Evolutionary conservation across 2,329 filamentous ascomycete species (phyloP).

Genomic region (Hypoxylon rubiginosum): DNA sequence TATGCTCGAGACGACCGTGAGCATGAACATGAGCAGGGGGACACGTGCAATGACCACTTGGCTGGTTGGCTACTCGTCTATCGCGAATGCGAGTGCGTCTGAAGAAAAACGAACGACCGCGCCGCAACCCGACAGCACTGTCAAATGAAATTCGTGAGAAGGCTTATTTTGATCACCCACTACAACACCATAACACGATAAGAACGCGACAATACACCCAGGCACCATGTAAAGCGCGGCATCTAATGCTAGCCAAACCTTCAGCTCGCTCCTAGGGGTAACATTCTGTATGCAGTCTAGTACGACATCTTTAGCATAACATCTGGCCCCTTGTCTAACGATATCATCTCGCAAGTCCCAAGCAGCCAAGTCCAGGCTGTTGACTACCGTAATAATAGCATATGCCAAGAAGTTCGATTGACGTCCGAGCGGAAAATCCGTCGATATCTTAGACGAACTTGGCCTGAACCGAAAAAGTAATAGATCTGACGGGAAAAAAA

Average conservation of each 20-base stretch:
- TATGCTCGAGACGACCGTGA: background rate
- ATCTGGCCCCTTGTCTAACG: slow-evolving; percentile 13
- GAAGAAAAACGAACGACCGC: slow-evolving; percentile 19
- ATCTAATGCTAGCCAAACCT: slow-evolving; percentile 14
- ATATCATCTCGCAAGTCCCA: slow-evolving; percentile 8
- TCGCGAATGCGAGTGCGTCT: background rate
- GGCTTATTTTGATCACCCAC: slow-evolving; percentile 16
- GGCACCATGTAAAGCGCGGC: background rate
- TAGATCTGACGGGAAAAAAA: background rate
- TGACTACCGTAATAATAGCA: background rate
- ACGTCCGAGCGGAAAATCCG: background rate
- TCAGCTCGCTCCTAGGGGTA: background rate
- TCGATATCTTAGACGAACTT: slow-evolving; percentile 1
- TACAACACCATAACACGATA: background rate
- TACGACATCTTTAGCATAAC: slow-evolving; percentile 11
- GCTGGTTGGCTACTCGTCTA: slow-evolving; percentile 1
- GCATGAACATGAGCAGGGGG: background rate
- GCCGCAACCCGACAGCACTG: slow-evolving; percentile 28
- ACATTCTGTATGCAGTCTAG: slow-evolving; percentile 11
- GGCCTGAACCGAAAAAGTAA: background rate
- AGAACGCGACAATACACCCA: too few relatives aligned
- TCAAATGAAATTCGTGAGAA: slow-evolving; percentile 2
- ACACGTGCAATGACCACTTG: slow-evolving; percentile 13
- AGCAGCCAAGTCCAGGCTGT: slow-evolving; percentile 5
- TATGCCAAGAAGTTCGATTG: slow-evolving; percentile 15